Percentiles rank a stretch among this genome's conserved stretches.
These are phyloP conservation scores for Rhizopogon sp. DNA, from an alignment of 768 basidiomycete species.

Conservation along the genomic window DNA sequence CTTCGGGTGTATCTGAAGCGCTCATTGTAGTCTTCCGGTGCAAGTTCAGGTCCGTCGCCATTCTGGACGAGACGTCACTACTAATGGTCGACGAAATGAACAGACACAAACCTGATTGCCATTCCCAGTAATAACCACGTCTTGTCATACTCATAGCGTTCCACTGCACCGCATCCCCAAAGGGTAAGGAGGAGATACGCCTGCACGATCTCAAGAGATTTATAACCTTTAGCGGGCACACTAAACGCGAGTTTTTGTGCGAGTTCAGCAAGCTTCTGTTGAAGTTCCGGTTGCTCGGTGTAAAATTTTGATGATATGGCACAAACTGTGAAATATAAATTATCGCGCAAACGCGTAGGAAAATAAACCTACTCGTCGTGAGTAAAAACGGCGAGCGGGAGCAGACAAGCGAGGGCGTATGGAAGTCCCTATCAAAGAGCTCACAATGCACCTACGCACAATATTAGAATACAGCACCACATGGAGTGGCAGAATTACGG, in stretches of 20 bases:
- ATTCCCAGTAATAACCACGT: conserved; percentile 90
- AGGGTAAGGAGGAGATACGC: conserved; percentile 85
- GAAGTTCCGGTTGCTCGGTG: conserved; percentile 73
- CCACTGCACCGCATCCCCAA: conserved; percentile 93
- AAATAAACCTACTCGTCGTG: conserved; percentile 69
- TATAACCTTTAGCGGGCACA: conserved; percentile 83
- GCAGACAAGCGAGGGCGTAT: conserved; percentile 91
- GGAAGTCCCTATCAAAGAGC: conserved; percentile 81
- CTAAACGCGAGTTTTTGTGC: conserved; percentile 86
- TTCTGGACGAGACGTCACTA: conserved; percentile 40
- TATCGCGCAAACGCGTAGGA: neutral
- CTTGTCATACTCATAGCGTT: conserved; percentile 94
- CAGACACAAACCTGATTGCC: conserved; percentile 60
- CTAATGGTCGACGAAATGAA: neutral
- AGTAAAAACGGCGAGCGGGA: conserved; percentile 92
- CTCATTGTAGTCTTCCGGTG: conserved; percentile 74
- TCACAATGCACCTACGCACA: conserved; percentile 64
- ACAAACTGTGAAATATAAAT: conserved; percentile 58
- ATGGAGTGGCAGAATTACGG: conserved; percentile 22
- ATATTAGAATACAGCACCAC: conserved; percentile 5
- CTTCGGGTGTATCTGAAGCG: conserved; percentile 72
- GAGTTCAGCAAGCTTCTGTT: conserved; percentile 71
- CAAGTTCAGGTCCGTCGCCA: conserved; percentile 94
- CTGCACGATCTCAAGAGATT: conserved; percentile 93
- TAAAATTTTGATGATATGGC: conserved; percentile 94